These are phyloP conservation scores for Wallacemonas sp. DNA, from an alignment of 208 protist species.

Conservation along the genomic window DNA sequence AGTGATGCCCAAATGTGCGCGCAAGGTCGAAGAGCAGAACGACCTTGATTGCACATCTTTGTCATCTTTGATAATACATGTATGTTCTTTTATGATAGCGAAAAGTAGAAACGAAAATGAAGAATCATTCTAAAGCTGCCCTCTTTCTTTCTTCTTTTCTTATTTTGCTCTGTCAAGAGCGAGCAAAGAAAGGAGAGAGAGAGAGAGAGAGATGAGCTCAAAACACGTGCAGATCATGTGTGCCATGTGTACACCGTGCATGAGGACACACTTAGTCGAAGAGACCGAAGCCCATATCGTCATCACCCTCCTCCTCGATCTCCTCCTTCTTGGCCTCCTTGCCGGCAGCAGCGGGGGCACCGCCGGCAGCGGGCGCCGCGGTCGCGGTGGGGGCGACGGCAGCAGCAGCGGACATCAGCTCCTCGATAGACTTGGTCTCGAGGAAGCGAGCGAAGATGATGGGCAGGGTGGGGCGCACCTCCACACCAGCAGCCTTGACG, in stretches of 20 bases:
- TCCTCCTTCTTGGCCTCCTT: constrained; percentile 25
- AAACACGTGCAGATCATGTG: too few species aligned
- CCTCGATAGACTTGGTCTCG: constrained; percentile 76
- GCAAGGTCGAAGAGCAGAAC: too few species aligned
- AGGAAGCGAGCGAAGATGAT: constrained; percentile 85
- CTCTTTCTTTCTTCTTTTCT: too few species aligned
- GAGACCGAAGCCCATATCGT: constrained; percentile 81
- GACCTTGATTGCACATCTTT: too few species aligned
- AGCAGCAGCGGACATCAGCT: constrained; percentile 58
- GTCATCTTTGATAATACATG: too few species aligned
- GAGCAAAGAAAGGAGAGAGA: constrained; percentile 19
- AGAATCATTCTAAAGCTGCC: background rate
- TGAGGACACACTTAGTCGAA: too few species aligned
- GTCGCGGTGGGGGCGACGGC: constrained; percentile 43
- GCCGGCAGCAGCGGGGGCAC: constrained; percentile 19
- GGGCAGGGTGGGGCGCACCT: constrained; percentile 70
- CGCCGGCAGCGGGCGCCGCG: constrained; percentile 25
- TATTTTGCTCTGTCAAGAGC: too few species aligned
- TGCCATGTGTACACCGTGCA: too few species aligned
- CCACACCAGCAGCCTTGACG: constrained; percentile 66
- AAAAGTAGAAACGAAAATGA: background rate
- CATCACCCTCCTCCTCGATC: constrained; percentile 66
- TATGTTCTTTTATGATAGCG: background rate
- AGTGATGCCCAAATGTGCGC: too few species aligned
- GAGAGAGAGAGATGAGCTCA: constrained; percentile 10